phyloP scores from a whole-genome alignment of 2,329 filamentous ascomycete species.

The Corinectria fuckeliana region DNA sequence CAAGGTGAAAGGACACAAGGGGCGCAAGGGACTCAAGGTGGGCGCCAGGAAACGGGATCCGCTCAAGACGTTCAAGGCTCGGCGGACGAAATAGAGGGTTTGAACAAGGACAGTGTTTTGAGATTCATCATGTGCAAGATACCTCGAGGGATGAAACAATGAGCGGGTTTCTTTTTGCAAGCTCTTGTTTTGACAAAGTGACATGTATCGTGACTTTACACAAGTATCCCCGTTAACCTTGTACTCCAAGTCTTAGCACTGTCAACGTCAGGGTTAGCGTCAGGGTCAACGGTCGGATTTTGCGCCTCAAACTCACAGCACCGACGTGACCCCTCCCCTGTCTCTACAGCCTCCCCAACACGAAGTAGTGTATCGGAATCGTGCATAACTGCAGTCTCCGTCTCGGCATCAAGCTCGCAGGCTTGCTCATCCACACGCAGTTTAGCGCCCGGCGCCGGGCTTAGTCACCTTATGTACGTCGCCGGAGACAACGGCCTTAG shows the following conservation, averaged over 20 bases:
- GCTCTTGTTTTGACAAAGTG: not conserved
- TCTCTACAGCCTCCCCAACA: too few species aligned
- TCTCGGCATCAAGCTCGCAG: not conserved
- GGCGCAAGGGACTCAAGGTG: slow-evolving; percentile 54
- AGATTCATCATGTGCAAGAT: slow-evolving; percentile 20
- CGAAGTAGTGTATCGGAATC: not conserved
- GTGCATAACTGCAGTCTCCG: not conserved
- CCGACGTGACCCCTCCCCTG: not conserved
- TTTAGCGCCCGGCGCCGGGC: not conserved
- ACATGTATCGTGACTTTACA: too few species aligned
- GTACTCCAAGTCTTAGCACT: not conserved
- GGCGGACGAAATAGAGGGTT: slow-evolving; percentile 46
- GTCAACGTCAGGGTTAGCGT: too few species aligned
- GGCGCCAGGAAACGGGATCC: slow-evolving; percentile 78
- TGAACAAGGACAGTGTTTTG: slow-evolving; percentile 21
- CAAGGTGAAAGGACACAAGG: slow-evolving; percentile 56
- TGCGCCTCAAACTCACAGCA: not conserved
- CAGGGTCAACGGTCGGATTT: not conserved
- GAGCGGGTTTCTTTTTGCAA: not conserved
- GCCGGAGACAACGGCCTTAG: slow-evolving; percentile 15
- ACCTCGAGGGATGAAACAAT: slow-evolving; percentile 26
- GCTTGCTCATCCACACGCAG: not conserved
- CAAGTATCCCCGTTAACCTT: too few species aligned
- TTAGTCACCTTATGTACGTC: slow-evolving; percentile 11
- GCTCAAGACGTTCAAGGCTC: slow-evolving; percentile 83